Percentiles rank a stretch among this genome's conserved stretches.
Conservation (phyloP, 306 rosid species). For the Neltuma alba region DNA sequence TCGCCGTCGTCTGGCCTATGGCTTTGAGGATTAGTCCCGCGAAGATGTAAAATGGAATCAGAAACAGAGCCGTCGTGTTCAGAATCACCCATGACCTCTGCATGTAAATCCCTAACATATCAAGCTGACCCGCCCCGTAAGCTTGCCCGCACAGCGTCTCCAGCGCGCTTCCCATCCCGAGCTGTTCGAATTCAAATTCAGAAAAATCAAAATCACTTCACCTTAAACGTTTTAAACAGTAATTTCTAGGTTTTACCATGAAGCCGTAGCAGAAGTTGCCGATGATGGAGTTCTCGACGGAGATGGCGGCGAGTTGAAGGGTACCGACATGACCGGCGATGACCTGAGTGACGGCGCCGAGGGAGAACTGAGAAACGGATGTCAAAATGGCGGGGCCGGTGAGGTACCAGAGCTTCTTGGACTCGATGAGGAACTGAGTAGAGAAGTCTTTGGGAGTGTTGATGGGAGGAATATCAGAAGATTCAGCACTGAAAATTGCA, state of each 20-base stretch:
- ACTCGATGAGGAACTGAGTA: conserved; percentile 54
- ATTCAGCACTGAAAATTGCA: conserved; percentile 50
- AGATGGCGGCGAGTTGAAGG: conserved; percentile 80
- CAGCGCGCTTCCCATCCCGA: conserved; percentile 95
- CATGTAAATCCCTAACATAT: conserved; percentile 88
- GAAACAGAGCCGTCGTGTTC: conserved; percentile 41
- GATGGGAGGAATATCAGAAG: conserved; percentile 68
- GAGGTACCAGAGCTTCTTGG: conserved; percentile 83
- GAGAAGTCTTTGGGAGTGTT: conserved; percentile 43
- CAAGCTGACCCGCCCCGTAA: conserved; percentile 70
- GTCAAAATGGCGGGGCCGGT: conserved; percentile 96
- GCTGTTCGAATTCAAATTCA: conserved; percentile 36
- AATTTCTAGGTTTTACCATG: conserved; percentile 48
- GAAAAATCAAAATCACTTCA: neutral
- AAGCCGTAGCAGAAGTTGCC: conserved; percentile 86
- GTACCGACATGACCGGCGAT: conserved; percentile 83
- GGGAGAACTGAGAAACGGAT: conserved; percentile 77
- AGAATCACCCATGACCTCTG: conserved; percentile 91
- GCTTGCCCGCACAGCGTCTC: conserved; percentile 97
- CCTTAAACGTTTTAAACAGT: neutral
- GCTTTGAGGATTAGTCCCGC: conserved; percentile 48
- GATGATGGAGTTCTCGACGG: conserved; percentile 85
- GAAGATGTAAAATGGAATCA: conserved; percentile 58
- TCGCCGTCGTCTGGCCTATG: conserved; percentile 71
- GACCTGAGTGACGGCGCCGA: conserved; percentile 83